Conservation (phyloP, 1,284 basidiomycete species). For the Cryptococcus jaspeensis region DNA sequence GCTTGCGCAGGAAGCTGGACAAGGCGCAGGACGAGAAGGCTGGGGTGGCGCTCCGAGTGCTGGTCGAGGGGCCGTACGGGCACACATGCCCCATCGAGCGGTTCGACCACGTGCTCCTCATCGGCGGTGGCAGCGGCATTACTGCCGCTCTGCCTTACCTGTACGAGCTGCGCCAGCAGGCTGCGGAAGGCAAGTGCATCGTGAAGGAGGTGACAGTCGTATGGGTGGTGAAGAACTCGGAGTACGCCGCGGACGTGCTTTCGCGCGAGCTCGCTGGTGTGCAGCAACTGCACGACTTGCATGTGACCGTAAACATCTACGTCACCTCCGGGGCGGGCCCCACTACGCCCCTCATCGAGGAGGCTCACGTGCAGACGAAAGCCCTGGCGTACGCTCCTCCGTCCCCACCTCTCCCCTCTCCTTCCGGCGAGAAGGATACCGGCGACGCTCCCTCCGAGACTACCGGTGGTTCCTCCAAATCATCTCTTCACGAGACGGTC, state of each 20-base stretch:
- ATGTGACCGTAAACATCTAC: conserved; percentile 15
- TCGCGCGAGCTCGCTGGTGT: conserved; percentile 18
- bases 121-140: conserved; percentile 38
- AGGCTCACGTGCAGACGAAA: background rate
- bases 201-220: conserved; percentile 18
- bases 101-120: conserved; percentile 27
- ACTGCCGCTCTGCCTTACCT: conserved; percentile 34
- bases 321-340: background rate
- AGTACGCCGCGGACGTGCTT: conserved; percentile 31
- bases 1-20: conserved; percentile 6
- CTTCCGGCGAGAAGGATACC: background rate
- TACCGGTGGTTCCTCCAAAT: background rate
- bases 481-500: background rate
- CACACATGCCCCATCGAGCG: conserved; percentile 15
- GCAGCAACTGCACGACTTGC: conserved; percentile 1
- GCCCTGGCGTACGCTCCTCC: background rate
- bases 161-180: conserved; percentile 6
- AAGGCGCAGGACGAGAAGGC: background rate
- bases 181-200: background rate
- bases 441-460: background rate
- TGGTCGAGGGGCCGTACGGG: conserved; percentile 43
- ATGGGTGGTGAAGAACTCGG: conserved; percentile 27
- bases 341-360: background rate
- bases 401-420: background rate
- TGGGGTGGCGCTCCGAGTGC: conserved; percentile 7